Evolutionary conservation across 2,329 filamentous ascomycete genomes (phyloP), one percentile per base, ranked within the genome.

Genomic region (Colletotrichum agaves): DNA sequence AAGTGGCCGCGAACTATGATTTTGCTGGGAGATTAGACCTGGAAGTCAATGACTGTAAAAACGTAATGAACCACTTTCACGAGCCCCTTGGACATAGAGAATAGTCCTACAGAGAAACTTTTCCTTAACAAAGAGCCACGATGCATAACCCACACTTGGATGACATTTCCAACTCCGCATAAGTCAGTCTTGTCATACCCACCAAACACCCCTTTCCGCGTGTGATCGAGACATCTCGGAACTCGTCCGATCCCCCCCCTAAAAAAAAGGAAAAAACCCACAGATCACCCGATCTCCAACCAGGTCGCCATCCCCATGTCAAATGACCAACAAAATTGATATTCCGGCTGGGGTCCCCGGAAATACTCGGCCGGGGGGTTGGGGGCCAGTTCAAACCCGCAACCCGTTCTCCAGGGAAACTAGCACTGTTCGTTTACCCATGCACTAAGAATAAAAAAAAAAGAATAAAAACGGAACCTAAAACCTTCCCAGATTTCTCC

Each of bases 261-360:
- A 49, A 49, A 12, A n/a, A 49, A 13, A 37, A 12, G 8, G 27
- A 13, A 37, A 8, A 21, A 13, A 11, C 15, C 41, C 23, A 31
- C 5, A n/a, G 50, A 44, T 62, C 31, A 52, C 49, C 49, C 41
- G 21, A 43, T 61, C 49, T 44, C 23, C 37, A 50, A 21, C 31
- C 41, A 37, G 17, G 47, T 31, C 21, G 12, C 41, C 58, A 59
- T 60, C 55, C 55, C 55, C 46, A 60, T 64, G 62, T 53, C 46
- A 41, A 44, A n/a, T 43, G 58, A 63, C 39, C 27, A 44, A 55
- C 37, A 47, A 46, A 37, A 41, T 37, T 35, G 43, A 19, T 44
- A 66, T 27, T 17, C 50, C 3, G 21, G 46, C 43, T 44, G 50
- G 63, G 59, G 43, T 44, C 43, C 63, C 63, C 58, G 49, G 63